phyloP scores from a whole-genome alignment of 768 basidiomycete species.

The Tricholoma matsutake region DNA sequence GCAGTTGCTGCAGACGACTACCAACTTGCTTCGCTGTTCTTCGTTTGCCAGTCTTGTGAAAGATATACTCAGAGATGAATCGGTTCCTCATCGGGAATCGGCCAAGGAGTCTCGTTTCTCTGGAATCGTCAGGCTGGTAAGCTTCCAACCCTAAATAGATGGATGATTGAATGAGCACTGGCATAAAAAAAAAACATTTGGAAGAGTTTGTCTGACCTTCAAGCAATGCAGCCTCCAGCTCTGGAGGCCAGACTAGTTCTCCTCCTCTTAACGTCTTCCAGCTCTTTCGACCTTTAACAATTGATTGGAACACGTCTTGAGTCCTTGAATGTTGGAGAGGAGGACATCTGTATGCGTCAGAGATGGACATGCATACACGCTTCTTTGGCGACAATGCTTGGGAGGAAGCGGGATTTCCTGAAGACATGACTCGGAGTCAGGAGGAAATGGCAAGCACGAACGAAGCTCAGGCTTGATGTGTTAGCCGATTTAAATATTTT shows the following conservation, averaged over 20 bases:
- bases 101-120: constrained; percentile 69
- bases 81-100: constrained; percentile 78
- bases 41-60: constrained; percentile 61
- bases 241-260: constrained; percentile 78
- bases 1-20: constrained; percentile 73
- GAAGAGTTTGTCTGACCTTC: constrained; percentile 48
- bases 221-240: constrained; percentile 73
- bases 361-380: constrained; percentile 6
- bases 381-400: constrained; percentile 11
- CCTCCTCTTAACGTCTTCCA: constrained; percentile 74
- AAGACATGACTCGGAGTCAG: constrained; percentile 16
- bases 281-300: constrained; percentile 66
- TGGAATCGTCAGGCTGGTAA: constrained; percentile 69
- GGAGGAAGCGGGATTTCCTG: constrained; percentile 12
- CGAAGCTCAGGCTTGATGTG: constrained; percentile 24
- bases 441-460: constrained; percentile 9
- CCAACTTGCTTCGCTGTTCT: constrained; percentile 80
- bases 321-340: constrained; percentile 35
- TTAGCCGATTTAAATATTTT: constrained; percentile 25
- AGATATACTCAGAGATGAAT: constrained; percentile 79
- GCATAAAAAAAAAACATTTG: not conserved
- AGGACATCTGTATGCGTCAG: constrained; percentile 23
- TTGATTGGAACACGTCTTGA: constrained; percentile 61
- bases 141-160: constrained; percentile 55
- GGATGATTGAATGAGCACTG: constrained; percentile 9